A percentile compares a stretch with the other conserved stretches of the same genome.
Evolutionary conservation across 208 protist genomes (phyloP).

Genomic region (Leishmania amazonensis): DNA sequence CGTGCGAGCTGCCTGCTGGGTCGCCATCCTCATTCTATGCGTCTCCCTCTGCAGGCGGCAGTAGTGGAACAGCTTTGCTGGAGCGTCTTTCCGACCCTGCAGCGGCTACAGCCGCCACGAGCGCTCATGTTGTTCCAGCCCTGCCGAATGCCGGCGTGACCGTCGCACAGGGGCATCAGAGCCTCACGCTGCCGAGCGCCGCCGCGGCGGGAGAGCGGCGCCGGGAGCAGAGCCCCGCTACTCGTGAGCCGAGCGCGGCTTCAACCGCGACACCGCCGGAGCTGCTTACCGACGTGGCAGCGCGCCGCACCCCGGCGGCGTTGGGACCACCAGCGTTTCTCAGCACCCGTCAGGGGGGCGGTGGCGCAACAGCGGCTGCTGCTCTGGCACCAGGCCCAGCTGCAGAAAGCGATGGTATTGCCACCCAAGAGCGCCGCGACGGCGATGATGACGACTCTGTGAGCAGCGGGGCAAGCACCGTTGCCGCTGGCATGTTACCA

Average conservation of each 20-base stretch:
- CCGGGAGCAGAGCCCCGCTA: background rate
- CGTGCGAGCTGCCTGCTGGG: background rate
- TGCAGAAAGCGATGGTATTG: background rate
- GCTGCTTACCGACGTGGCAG: background rate
- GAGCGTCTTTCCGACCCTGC: background rate
- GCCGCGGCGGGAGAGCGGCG: background rate
- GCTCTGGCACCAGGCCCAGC: background rate
- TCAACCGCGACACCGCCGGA: slow-evolving; percentile 5
- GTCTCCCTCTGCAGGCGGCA: too few relatives aligned
- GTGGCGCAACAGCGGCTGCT: background rate
- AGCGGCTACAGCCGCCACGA: background rate
- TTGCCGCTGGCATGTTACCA: slow-evolving; percentile 19
- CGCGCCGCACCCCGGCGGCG: background rate
- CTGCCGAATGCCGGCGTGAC: background rate
- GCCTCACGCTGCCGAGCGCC: background rate
- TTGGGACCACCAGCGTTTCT: background rate
- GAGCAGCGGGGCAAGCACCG: slow-evolving; percentile 22
- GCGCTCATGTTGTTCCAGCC: background rate
- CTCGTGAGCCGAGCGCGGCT: background rate
- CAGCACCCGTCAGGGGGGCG: background rate
- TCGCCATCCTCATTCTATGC: background rate
- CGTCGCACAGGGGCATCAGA: background rate
- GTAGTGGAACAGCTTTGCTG: background rate
- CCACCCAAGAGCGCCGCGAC: background rate
- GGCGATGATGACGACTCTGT: slow-evolving; percentile 9